A percentile compares a stretch with the other conserved stretches of the same genome.
phyloP scores from a whole-genome alignment of 176 grass and related monocot genomes.

The Elymus sibiricus region DNA sequence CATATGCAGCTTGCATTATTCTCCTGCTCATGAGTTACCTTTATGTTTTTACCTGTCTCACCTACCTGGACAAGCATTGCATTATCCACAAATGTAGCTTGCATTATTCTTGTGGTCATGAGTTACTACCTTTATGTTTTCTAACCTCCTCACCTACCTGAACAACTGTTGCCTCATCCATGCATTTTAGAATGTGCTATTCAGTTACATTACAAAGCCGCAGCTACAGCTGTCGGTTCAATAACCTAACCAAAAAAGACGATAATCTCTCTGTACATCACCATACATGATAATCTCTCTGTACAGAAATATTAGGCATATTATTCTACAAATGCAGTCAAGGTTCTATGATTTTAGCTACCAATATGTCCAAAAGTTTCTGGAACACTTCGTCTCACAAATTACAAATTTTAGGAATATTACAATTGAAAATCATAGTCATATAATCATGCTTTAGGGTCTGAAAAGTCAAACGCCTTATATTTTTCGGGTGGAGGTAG shows the following conservation, averaged over 20 bases:
- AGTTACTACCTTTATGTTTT: background rate
- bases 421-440: background rate
- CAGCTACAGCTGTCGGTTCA: background rate
- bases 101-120: background rate
- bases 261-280: background rate
- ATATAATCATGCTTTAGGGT: background rate
- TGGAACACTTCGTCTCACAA: background rate
- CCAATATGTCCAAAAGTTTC: background rate
- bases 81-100: constrained; percentile 5
- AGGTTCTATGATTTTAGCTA: background rate
- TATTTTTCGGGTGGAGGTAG: background rate
- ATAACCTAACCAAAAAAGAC: background rate
- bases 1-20: constrained; percentile 21
- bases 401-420: background rate
- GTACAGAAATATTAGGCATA: background rate
- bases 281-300: background rate
- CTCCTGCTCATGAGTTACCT: background rate
- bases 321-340: background rate
- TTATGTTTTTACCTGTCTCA: background rate
- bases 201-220: background rate
- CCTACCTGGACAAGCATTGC: background rate
- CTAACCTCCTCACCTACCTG: background rate
- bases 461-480: background rate
- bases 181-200: constrained; percentile 5
- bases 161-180: background rate